Conservation (phyloP, 495 filamentous ascomycete genomes). For the Neurospora africana region DNA sequence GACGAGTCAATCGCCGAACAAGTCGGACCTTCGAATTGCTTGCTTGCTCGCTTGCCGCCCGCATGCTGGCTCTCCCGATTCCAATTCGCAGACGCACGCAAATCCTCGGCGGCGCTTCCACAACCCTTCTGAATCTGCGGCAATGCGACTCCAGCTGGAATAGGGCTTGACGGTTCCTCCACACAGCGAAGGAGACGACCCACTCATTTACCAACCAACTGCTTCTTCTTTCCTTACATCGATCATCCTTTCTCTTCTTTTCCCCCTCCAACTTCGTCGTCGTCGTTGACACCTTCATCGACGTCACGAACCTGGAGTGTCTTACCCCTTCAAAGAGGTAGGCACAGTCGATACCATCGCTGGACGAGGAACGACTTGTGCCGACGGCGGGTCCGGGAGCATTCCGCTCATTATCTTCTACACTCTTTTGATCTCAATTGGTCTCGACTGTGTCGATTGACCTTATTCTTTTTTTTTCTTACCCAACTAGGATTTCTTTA, state of each 20-base stretch:
- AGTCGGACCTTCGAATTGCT: not conserved
- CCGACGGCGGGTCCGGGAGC: slow-evolving; percentile 29
- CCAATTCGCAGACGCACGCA: not conserved
- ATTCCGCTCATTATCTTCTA: slow-evolving; percentile 9
- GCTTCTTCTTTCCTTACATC: slow-evolving; percentile 5
- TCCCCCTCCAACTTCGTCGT: slow-evolving; percentile 2
- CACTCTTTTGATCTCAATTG: slow-evolving; percentile 3
- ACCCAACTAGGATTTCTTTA: slow-evolving; percentile 17
- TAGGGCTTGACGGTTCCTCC: not conserved
- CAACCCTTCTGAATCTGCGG: not conserved
- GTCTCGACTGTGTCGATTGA: slow-evolving; percentile 2
- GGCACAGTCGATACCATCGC: slow-evolving; percentile 43
- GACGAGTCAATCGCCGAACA: not conserved
- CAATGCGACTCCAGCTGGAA: not conserved
- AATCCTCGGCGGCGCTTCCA: not conserved
- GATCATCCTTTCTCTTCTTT: slow-evolving; percentile 1
- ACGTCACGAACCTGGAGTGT: slow-evolving; percentile 8
- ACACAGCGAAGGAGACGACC: not conserved
- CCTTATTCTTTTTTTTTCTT: slow-evolving; percentile 14
- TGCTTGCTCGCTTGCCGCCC: not conserved
- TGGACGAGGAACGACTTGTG: slow-evolving; percentile 43
- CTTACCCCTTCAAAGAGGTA: slow-evolving; percentile 18
- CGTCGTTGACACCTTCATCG: slow-evolving; percentile 3
- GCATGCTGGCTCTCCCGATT: not conserved
- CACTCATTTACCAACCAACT: not conserved